Percentiles rank a stretch among this genome's conserved stretches.
Conservation (phyloP, 768 basidiomycete genomes). For the Lactifluus echinatus region DNA sequence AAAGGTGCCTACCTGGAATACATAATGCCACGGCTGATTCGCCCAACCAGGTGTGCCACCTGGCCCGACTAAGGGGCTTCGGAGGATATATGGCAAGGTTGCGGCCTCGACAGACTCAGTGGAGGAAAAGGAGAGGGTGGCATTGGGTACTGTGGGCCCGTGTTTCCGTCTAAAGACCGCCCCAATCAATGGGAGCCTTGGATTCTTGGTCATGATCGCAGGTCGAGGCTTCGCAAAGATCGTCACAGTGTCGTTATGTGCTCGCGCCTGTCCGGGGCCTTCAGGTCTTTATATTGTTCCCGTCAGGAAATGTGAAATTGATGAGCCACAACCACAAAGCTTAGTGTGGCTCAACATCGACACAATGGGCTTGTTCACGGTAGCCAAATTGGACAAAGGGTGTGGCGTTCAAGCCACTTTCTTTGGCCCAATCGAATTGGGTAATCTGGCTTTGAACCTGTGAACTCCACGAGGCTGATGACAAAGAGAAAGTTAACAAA, state of each 20-base stretch:
- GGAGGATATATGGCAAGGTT: neutral
- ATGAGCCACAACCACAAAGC: neutral
- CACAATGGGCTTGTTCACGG: neutral
- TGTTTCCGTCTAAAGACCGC: conserved; percentile 3
- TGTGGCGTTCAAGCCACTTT: neutral
- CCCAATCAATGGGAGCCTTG: neutral
- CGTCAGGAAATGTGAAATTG: neutral
- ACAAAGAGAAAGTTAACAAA: no score
- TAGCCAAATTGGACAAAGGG: conserved; percentile 1
- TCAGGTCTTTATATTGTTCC: neutral
- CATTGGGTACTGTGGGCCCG: neutral
- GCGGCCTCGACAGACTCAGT: neutral
- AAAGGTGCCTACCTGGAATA: conserved; percentile 3
- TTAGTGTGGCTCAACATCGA: conserved; percentile 3
- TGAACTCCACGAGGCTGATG: neutral
- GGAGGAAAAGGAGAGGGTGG: neutral
- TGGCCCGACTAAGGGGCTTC: neutral
- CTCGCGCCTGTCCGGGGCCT: no score
- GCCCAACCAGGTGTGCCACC: conserved; percentile 11
- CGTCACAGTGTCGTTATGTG: neutral
- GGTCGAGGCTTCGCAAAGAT: neutral
- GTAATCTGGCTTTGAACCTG: neutral
- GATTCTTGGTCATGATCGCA: neutral
- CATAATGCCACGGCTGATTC: conserved; percentile 12
- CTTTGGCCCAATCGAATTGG: neutral